phyloP scores from a whole-genome alignment of 345 rosid species.

The Citrus sinensis region DVS_A1.0 CM039167.1:9261001-9261500 shows the following conservation, averaged over 20 bases:
- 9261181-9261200: not conserved
- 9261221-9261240: not conserved
- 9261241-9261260: not conserved
- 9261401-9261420: not conserved
- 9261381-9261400: not conserved
- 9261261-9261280: not conserved
- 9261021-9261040: constrained; percentile 26
- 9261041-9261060: not conserved
- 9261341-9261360: not conserved
- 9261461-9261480: not conserved
- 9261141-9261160: not conserved
- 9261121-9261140: not conserved
- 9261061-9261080: not conserved
- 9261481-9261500: not conserved
- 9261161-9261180: not conserved
- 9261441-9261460: not conserved
- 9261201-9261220: not conserved
- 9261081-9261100: not conserved
- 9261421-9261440: too few species aligned
- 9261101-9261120: not conserved
- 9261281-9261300: not conserved
- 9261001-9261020: constrained; percentile 25
- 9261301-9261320: not conserved
- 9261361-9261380: not conserved
- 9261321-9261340: not conserved